Evolutionary conservation across 2,329 filamentous ascomycete species (phyloP).

Genomic region (Huntiella moniliformis): DNA sequence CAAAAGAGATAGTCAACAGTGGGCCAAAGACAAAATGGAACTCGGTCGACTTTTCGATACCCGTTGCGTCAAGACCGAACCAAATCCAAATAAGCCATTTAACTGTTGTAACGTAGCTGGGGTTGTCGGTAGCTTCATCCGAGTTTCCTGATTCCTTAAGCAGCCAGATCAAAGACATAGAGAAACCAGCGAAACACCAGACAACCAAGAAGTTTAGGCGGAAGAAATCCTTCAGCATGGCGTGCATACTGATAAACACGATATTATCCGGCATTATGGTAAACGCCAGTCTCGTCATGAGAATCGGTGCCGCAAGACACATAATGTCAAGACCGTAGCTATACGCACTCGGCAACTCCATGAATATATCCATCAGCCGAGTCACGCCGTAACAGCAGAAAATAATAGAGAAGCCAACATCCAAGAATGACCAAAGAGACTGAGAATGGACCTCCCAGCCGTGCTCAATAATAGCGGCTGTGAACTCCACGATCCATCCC

Average conservation of each 20-base stretch:
- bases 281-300: slow-evolving; percentile 52
- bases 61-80: slow-evolving; percentile 52
- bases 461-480: slow-evolving; percentile 47
- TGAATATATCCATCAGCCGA: slow-evolving; percentile 36
- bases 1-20: slow-evolving; percentile 50
- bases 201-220: slow-evolving; percentile 46
- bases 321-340: slow-evolving; percentile 45
- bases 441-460: slow-evolving; percentile 51
- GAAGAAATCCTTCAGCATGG: slow-evolving; percentile 58
- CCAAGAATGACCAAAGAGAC: slow-evolving; percentile 57
- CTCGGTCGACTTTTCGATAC: slow-evolving; percentile 30
- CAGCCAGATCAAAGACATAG: slow-evolving; percentile 52
- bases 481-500: slow-evolving; percentile 50
- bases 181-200: slow-evolving; percentile 53
- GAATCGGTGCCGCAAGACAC: slow-evolving; percentile 46
- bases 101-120: slow-evolving; percentile 35
- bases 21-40: slow-evolving; percentile 52
- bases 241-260: slow-evolving; percentile 52
- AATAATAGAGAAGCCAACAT: slow-evolving; percentile 47
- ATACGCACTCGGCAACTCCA: slow-evolving; percentile 23
- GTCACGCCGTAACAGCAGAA: slow-evolving; percentile 42
- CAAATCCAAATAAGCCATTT: slow-evolving; percentile 70
- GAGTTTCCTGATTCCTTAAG: slow-evolving; percentile 14
- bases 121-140: slow-evolving; percentile 16
- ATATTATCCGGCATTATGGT: slow-evolving; percentile 58